Evolutionary conservation across 257 asterid species (phyloP).

Genomic region (Penstemon davidsonii): DNA sequence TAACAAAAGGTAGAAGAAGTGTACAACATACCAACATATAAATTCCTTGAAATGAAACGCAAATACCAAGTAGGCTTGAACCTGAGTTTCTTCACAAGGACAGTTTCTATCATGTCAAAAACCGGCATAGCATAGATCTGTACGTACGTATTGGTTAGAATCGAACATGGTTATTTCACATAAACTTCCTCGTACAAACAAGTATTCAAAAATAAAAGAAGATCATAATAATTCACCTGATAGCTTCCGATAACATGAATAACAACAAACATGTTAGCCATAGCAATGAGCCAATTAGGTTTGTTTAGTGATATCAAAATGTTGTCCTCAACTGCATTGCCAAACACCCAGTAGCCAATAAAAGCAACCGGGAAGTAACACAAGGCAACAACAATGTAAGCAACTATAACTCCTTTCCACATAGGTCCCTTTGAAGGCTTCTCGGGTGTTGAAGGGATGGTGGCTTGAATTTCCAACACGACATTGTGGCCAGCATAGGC

Average conservation of each 20-base stretch:
- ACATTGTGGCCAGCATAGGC: conserved; percentile 97
- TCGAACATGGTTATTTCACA: neutral
- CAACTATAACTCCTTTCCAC: conserved; percentile 95
- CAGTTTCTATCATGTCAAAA: conserved; percentile 84
- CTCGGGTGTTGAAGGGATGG: conserved; percentile 88
- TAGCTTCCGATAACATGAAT: conserved; percentile 94
- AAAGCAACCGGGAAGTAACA: conserved; percentile 95
- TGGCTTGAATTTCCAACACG: conserved; percentile 87
- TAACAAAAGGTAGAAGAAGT: neutral
- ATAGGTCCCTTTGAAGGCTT: conserved; percentile 85
- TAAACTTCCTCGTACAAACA: neutral
- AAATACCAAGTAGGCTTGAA: conserved; percentile 71
- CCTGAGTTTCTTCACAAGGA: conserved; percentile 65
- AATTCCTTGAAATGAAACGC: conserved; percentile 61
- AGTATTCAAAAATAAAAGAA: neutral
- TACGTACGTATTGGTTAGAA: conserved; percentile 1
- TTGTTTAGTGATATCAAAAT: conserved; percentile 54
- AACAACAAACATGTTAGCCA: conserved; percentile 91
- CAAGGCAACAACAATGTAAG: conserved; percentile 79
- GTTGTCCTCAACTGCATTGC: conserved; percentile 58
- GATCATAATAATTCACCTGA: conserved; percentile 48
- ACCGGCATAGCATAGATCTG: conserved; percentile 95
- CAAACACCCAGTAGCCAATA: conserved; percentile 72
- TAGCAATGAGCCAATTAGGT: conserved; percentile 84
- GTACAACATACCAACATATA: conserved; percentile 65